Conservation (phyloP, 2,329 filamentous ascomycete genomes). For the Setomelanomma holmii region DNA sequence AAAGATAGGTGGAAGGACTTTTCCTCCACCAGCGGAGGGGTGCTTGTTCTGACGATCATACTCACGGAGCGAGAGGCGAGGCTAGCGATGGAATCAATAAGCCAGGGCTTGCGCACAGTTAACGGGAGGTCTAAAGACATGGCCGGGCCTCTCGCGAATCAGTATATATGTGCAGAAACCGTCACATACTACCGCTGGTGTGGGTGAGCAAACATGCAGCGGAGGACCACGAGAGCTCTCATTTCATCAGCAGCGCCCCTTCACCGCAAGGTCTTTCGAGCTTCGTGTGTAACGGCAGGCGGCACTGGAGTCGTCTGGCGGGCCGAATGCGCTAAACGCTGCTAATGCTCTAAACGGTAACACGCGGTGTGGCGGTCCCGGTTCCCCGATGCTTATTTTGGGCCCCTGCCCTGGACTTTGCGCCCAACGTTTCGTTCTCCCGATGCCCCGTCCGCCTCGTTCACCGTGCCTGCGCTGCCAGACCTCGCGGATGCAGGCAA, state of each 20-base stretch:
- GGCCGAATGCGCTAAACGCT: constrained; percentile 30
- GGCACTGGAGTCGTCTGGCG: constrained; percentile 36
- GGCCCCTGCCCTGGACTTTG: constrained; percentile 16
- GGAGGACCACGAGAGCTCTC: constrained; percentile 34
- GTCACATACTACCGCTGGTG: constrained; percentile 25
- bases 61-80: constrained; percentile 19
- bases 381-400: constrained; percentile 32
- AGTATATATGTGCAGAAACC: constrained; percentile 27
- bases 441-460: constrained; percentile 38
- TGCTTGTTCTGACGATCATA: constrained; percentile 36
- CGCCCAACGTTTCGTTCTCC: constrained; percentile 33
- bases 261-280: constrained; percentile 38
- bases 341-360: constrained; percentile 20
- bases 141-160: constrained; percentile 19
- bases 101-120: constrained; percentile 24
- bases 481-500: constrained; percentile 27
- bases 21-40: constrained; percentile 23
- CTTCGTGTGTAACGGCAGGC: constrained; percentile 35
- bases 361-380: constrained; percentile 17
- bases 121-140: constrained; percentile 29
- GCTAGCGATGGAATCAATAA: constrained; percentile 23
- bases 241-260: constrained; percentile 23
- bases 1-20: constrained; percentile 38
- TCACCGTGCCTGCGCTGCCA: constrained; percentile 24
- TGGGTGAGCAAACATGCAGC: constrained; percentile 34